Evolutionary conservation across 805 yeast species (phyloP).

Genomic region (Jamesozyma lodderae): DNA sequence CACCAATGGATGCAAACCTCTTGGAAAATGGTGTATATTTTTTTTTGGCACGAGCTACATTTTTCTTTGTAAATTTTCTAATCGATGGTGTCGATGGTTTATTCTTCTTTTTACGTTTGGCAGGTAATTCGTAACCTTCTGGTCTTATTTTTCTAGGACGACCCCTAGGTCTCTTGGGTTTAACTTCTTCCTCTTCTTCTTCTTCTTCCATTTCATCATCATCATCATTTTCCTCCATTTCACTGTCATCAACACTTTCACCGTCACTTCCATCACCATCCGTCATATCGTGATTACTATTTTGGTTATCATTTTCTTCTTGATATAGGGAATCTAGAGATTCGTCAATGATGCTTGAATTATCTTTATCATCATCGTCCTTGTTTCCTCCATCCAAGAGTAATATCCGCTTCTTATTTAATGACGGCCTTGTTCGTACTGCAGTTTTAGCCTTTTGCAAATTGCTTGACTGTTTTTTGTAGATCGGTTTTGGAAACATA

Average conservation of each 20-base stretch:
- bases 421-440: too few relatives aligned
- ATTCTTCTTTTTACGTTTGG: not conserved
- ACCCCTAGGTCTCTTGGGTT: not conserved
- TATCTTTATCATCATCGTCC: not conserved
- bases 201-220: not conserved
- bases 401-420: too few relatives aligned
- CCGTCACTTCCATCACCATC: slow-evolving; percentile 3
- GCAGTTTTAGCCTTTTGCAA: too few relatives aligned
- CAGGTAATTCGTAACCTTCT: not conserved
- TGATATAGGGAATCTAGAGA: not conserved
- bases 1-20: slow-evolving; percentile 19
- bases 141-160: not conserved
- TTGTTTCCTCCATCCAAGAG: not conserved
- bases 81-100: slow-evolving; percentile 7
- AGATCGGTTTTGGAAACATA: slow-evolving; percentile 2
- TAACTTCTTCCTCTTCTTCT: not conserved
- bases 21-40: slow-evolving; percentile 25
- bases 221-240: slow-evolving; percentile 4
- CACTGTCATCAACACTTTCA: slow-evolving; percentile 4
- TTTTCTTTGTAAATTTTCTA: slow-evolving; percentile 27
- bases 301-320: too few relatives aligned
- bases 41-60: slow-evolving; percentile 26
- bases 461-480: not conserved
- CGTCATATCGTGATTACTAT: too few relatives aligned
- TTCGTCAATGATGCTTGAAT: not conserved